These are phyloP conservation scores for Dipteronia sinensis DNA, from an alignment of 345 rosid species.

Conservation along the genomic window DNA sequence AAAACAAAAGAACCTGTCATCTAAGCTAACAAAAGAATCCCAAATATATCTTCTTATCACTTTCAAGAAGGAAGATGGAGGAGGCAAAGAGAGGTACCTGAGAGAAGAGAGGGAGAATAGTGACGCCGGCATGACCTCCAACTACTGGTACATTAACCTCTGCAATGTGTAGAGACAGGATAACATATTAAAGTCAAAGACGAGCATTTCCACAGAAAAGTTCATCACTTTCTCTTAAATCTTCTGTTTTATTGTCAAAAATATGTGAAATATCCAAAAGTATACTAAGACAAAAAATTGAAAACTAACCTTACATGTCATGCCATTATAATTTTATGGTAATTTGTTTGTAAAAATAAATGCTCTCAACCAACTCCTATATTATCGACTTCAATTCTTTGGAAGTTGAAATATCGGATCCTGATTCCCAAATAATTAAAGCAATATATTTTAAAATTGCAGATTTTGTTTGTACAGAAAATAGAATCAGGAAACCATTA, in stretches of 20 bases:
- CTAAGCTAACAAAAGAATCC: neutral
- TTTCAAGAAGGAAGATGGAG: neutral
- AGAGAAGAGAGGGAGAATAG: constrained; percentile 80
- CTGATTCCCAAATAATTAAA: neutral
- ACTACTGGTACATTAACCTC: constrained; percentile 80
- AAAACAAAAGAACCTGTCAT: neutral
- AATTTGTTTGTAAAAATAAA: too few species aligned
- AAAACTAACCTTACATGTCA: neutral
- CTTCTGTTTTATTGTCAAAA: neutral
- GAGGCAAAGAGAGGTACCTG: constrained; percentile 43
- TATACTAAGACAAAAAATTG: neutral
- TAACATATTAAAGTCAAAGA: neutral
- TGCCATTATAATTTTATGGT: neutral
- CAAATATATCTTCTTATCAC: neutral
- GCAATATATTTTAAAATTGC: neutral
- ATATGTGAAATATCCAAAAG: neutral
- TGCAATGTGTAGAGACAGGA: constrained; percentile 29
- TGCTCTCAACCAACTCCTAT: too few species aligned
- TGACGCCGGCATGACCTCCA: constrained; percentile 89
- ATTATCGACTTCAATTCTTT: too few species aligned
- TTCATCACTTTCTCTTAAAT: neutral
- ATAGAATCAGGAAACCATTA: neutral
- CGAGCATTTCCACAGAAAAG: neutral
- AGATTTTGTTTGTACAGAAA: neutral
- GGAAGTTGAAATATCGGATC: neutral